phyloP scores from a whole-genome alignment of 176 grass and related monocot genomes.

The Eleusine indica region DNA sequence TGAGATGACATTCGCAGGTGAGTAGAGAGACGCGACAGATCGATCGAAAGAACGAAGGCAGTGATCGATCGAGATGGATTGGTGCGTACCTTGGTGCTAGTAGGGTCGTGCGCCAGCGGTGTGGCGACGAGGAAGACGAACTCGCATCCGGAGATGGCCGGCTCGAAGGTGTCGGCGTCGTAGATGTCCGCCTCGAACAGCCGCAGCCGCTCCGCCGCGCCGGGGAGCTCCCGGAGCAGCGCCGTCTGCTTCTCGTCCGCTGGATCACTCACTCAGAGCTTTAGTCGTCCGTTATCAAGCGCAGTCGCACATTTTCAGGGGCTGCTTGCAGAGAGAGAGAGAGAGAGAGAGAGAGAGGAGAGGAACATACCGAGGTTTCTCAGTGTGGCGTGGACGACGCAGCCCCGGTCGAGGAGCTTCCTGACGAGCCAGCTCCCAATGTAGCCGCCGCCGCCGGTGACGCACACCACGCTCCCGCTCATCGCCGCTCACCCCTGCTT shows the following conservation, averaged over 20 bases:
- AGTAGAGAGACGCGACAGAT: too few relatives aligned
- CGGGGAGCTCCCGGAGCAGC: slow-evolving; percentile 44
- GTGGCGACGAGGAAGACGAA: slow-evolving; percentile 78
- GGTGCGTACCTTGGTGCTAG: slow-evolving; percentile 48
- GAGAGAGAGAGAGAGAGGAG: not conserved
- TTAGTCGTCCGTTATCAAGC: too few relatives aligned
- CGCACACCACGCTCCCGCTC: slow-evolving; percentile 29
- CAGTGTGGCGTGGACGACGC: slow-evolving; percentile 43
- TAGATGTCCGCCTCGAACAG: slow-evolving; percentile 69
- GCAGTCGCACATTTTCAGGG: too few relatives aligned
- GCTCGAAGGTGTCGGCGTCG: slow-evolving; percentile 56
- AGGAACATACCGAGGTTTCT: slow-evolving; percentile 13
- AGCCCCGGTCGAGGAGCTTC: slow-evolving; percentile 52
- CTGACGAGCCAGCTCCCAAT: slow-evolving; percentile 41
- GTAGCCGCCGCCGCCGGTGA: slow-evolving; percentile 46
- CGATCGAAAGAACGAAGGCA: not conserved
- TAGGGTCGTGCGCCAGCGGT: slow-evolving; percentile 30
- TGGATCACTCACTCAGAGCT: not conserved
- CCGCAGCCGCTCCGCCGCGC: slow-evolving; percentile 50
- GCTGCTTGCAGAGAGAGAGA: not conserved
- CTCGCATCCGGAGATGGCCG: slow-evolving; percentile 58
- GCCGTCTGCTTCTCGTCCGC: slow-evolving; percentile 55
- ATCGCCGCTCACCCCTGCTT: too few relatives aligned
- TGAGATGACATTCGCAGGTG: too few relatives aligned
- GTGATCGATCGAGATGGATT: not conserved